Evolutionary conservation across 768 basidiomycete genomes (phyloP), one percentile per base, ranked within the genome.

Genomic region (Boletus sp.): DNA sequence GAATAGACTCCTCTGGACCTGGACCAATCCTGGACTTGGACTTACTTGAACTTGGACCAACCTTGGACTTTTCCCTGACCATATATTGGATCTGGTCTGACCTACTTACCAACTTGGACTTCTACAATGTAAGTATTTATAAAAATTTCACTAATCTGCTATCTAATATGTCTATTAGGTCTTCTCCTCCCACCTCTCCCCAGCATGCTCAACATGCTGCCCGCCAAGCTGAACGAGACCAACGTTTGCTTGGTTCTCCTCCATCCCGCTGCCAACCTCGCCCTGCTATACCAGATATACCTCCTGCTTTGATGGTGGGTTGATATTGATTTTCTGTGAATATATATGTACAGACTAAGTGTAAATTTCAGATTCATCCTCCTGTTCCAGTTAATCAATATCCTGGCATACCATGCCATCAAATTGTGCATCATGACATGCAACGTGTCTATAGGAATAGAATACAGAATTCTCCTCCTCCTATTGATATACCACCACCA

Each of bases 371-470:
- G 55, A 24, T 7, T 2, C 47, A 46, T 51, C 42, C 42, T 46
- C 36, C 49, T 51, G 49, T 56, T 7, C 42, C 55, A 4, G 18
- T 56, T 11, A 1, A 44, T n/a, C 49, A 56, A 33, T 56, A 52
- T 52, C 20, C 55, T 45, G 44, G 29, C 0, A 45, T 56, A 12
- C 45, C 44, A 0, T 1, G 1, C 1, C 18, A 52, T 47, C 12
- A 8, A 12, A 52, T 56, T 52, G 49, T n/a, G 12, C 20, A 52
- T 32, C 20, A 56, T 56, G n/a, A 52, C 5, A 14, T 35, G n/a
- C 49, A 51, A 51, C 3, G 3, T 14, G n/a, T 47, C 1, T 29
- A 46, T 3, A 0, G 20, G 3, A 12, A 28, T 9, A 1, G 6
- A 2, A 35, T 32, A 24, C 24, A 24, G 24, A 24, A 24, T 24